Base-by-base conservation (phyloP, 179 eudicot genomes). In the Silene vulgaris region DNA sequence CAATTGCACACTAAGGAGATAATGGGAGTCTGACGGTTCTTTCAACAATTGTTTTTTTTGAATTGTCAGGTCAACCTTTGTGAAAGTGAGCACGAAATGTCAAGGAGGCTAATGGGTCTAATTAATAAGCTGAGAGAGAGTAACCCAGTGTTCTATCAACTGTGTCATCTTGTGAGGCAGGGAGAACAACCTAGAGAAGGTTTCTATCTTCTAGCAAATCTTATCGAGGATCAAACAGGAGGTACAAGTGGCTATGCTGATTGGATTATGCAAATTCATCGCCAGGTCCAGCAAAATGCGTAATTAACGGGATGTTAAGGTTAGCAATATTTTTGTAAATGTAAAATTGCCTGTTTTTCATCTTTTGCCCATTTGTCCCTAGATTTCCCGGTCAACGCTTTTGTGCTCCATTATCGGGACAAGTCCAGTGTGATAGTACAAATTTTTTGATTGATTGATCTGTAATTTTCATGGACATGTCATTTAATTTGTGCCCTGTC, bases 131-230 rank as follows among this genome's bases (percentile, higher is more conserved):
- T 85, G 82, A 85, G 97, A 78, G 85, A 86, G 79, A 83, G 75
- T 70, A 90, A 93, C 73, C 87, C 83, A 32, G 87, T 93, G 23
- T 89, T 84, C 80, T 93, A 85, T 86, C 99, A 93, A 83, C 84
- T 89, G 65, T 87, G 90, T 77, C 91, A 95, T 83, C 85, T 95
- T 77, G 93, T 93, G 77, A 85, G 96, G 77, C 99, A 95, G 90
- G 97, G 97, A 37, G 97, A 93, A 80, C 99, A 95, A 79, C 99
- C 99, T 8, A 79, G 93, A 77, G 99, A 95, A 88, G 96, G 97
- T 64, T 87, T 81, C 81, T 90, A 88, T 83, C 81, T 92, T 70
- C 91, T 95, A 57, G 77, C 87, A 69, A 90, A 92, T 82, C 90
- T 95, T 37, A 85, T 95, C 5, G 99, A 95, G 83, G 99, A 95